A percentile compares a stretch with the other conserved stretches of the same genome.
Conservation (phyloP, 176 grass and related monocot genomes). For the Calamus simplicifolius region DNA sequence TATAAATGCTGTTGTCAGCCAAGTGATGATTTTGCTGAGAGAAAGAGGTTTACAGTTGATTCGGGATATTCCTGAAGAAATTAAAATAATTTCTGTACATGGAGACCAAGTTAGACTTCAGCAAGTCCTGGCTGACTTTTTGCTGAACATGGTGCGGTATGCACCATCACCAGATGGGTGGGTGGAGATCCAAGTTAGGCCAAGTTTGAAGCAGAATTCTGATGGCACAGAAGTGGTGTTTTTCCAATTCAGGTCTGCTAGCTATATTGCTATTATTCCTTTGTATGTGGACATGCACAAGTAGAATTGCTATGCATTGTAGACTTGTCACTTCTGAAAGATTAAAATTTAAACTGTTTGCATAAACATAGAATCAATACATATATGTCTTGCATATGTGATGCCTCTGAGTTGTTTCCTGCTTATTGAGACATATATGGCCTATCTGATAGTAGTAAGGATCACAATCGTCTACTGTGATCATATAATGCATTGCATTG, state of each 20-base stretch:
- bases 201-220: conserved; percentile 57
- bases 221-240: conserved; percentile 50
- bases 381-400: no score
- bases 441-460: no score
- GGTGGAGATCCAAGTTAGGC: conserved; percentile 89
- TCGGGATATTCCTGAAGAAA: conserved; percentile 95
- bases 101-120: conserved; percentile 95
- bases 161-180: conserved; percentile 77
- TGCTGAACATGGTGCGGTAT: conserved; percentile 70
- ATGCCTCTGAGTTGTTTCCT: no score
- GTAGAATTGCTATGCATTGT: no score
- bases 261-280: no score
- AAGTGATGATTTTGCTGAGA: conserved; percentile 91
- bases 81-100: conserved; percentile 60
- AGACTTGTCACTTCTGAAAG: no score
- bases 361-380: no score
- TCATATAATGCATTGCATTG: no score
- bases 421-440: no score
- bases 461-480: no score
- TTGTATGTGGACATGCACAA: no score
- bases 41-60: conserved; percentile 86
- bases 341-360: no score
- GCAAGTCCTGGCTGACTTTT: conserved; percentile 85
- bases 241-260: conserved; percentile 74
- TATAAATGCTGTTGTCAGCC: conserved; percentile 88